Evolutionary conservation across 1,284 basidiomycete genomes (phyloP), one percentile per base, ranked within the genome.

Genomic region (Chondrostereum purpureum): DNA sequence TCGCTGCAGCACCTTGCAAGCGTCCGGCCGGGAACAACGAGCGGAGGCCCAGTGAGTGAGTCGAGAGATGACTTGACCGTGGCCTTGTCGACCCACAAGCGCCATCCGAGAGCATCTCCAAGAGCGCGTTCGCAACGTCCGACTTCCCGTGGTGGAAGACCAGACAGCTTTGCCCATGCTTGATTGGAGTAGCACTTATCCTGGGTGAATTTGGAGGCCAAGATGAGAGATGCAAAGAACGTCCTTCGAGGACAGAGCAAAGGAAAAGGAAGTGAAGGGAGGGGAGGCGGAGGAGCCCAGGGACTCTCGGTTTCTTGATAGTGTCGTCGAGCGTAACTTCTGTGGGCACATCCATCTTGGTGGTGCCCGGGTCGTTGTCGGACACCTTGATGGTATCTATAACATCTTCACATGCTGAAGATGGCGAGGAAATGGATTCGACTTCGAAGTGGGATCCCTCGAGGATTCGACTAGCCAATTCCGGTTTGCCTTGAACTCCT

Each of bases 161-260:
- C 86, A 19, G 84, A 87, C 1, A 90, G 70, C 58, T 92, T 92
- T 5, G 88, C 83, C 92, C 92, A 96, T 14, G 92, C 92, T 16
- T 83, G 78, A 61, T 96, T 95, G 12, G 88, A 92, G 58, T 93
- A 96, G 44, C 88, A 92, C 46, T 88, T 83, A 58, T 97, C 93
- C 67, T 94, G 91, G 47, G 88, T 79, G 62, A 94, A 95, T 61
- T 97, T 96, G 20, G 87, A 86, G 0, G 92, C 92, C 37, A 92
- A 72, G 50, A 96, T 91, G 27, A 96, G 69, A 0, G 89, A 82
- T 0, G 91, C 91, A 5, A 96, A 71, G 65, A 96, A 95, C 1
- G 91, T 82, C 34, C 92, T 78, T 14, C 92, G 77, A 2, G 92
- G 89, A 58, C 92, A 95, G 31, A 91, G 73, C 17, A 93, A 73